Conservation (phyloP, 2,329 filamentous ascomycete species). For the Microdochium bolleyi region DNA sequence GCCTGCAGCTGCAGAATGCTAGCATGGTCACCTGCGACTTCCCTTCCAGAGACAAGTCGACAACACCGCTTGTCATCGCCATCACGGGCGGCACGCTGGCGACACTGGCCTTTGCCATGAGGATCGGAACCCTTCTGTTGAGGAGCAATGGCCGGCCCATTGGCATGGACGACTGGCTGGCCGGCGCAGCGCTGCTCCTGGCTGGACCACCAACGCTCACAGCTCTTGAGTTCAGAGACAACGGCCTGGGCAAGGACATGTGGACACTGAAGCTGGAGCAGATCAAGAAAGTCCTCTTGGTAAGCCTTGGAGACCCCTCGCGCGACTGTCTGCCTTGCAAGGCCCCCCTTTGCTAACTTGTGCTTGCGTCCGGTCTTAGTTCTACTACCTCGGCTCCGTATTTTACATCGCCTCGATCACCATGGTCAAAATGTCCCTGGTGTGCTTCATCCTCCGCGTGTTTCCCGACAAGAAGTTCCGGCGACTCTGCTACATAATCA, state of each 20-base stretch:
- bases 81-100: constrained; percentile 8
- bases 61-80: constrained; percentile 5
- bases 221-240: not conserved
- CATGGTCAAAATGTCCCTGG: constrained; percentile 23
- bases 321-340: not conserved
- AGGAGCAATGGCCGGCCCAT: constrained; percentile 2
- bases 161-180: constrained; percentile 9
- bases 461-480: constrained; percentile 20
- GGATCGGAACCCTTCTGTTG: constrained; percentile 5
- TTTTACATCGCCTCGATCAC: constrained; percentile 23
- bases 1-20: constrained; percentile 3
- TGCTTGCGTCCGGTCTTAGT: not conserved
- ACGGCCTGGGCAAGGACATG: constrained; percentile 10
- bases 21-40: constrained; percentile 6
- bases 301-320: constrained; percentile 1
- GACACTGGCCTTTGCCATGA: constrained; percentile 3
- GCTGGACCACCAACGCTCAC: constrained; percentile 6
- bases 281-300: constrained; percentile 8
- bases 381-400: constrained; percentile 20
- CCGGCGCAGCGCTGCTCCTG: constrained; percentile 4
- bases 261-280: constrained; percentile 8
- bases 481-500: constrained; percentile 13
- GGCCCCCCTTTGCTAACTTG: not conserved
- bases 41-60: constrained; percentile 4
- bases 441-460: constrained; percentile 22